Conservation (phyloP, 1,284 basidiomycete genomes). For the Xanthoconium separans region DNA sequence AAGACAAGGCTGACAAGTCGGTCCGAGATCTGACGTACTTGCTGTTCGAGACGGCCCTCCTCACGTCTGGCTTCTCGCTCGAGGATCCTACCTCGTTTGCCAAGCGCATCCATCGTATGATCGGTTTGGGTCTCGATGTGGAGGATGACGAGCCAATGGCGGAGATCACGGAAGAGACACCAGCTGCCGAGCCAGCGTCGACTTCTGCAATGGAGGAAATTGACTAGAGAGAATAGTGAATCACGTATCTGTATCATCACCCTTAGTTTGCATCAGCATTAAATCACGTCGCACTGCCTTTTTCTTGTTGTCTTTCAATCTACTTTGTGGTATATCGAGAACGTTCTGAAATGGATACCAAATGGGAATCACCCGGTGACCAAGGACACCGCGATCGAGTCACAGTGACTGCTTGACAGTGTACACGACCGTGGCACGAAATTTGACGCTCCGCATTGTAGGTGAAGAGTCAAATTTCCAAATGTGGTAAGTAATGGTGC, state of each 20-base stretch:
- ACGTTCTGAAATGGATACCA: background rate
- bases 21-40: slow-evolving; percentile 95
- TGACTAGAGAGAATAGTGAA: slow-evolving; percentile 48
- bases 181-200: slow-evolving; percentile 54
- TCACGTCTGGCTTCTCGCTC: slow-evolving; percentile 92
- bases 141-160: slow-evolving; percentile 62
- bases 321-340: background rate
- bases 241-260: slow-evolving; percentile 30
- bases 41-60: slow-evolving; percentile 94
- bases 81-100: slow-evolving; percentile 96
- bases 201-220: slow-evolving; percentile 86
- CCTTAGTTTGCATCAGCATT: slow-evolving; percentile 27
- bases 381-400: background rate
- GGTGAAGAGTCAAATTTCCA: slow-evolving; percentile 25
- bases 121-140: slow-evolving; percentile 81
- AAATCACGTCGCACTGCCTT: slow-evolving; percentile 13
- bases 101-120: slow-evolving; percentile 97
- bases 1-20: slow-evolving; percentile 98
- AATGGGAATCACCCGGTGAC: no score
- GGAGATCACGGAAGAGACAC: slow-evolving; percentile 32
- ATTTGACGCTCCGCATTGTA: slow-evolving; percentile 27
- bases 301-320: background rate
- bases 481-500: slow-evolving; percentile 16
- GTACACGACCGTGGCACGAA: background rate
- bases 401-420: no score